Conservation (phyloP, 1,284 basidiomycete genomes). For the Pterulicium gracile region DNA sequence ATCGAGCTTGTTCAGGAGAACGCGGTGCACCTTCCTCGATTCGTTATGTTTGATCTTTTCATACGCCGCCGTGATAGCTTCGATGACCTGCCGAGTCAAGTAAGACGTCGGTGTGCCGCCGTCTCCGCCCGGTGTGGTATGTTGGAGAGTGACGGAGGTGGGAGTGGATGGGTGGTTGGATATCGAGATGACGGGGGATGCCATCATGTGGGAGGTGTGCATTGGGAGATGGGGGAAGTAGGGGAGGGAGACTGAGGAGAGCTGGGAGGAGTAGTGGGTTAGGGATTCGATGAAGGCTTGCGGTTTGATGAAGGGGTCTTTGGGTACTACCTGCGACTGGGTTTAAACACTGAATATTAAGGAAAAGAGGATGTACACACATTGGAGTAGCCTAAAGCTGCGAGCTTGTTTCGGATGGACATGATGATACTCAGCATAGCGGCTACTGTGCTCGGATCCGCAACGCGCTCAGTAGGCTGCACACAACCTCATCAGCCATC, state of each 20-base stretch:
- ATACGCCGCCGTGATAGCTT: slow-evolving; percentile 37
- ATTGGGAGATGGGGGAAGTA: slow-evolving; percentile 9
- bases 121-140: slow-evolving; percentile 7
- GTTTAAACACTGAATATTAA: slow-evolving; percentile 4
- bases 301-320: slow-evolving; percentile 69
- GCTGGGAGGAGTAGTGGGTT: slow-evolving; percentile 13
- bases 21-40: slow-evolving; percentile 49
- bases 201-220: slow-evolving; percentile 12
- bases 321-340: slow-evolving; percentile 37
- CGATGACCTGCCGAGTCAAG: slow-evolving; percentile 35
- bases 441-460: slow-evolving; percentile 59
- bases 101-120: slow-evolving; percentile 20
- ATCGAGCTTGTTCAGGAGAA: slow-evolving; percentile 22
- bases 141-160: slow-evolving; percentile 11
- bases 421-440: slow-evolving; percentile 60
- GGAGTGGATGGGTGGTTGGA: slow-evolving; percentile 11
- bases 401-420: slow-evolving; percentile 55
- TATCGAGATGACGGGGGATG: slow-evolving; percentile 9
- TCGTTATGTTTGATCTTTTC: slow-evolving; percentile 43
- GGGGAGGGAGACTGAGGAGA: not conserved
- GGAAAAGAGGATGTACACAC: slow-evolving; percentile 16
- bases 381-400: slow-evolving; percentile 35
- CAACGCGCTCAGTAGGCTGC: slow-evolving; percentile 58
- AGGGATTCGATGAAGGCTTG: slow-evolving; percentile 36
- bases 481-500: slow-evolving; percentile 6